phyloP scores from a whole-genome alignment of 2,329 filamentous ascomycete genomes.

The Neocucurbitaria cava region DNA sequence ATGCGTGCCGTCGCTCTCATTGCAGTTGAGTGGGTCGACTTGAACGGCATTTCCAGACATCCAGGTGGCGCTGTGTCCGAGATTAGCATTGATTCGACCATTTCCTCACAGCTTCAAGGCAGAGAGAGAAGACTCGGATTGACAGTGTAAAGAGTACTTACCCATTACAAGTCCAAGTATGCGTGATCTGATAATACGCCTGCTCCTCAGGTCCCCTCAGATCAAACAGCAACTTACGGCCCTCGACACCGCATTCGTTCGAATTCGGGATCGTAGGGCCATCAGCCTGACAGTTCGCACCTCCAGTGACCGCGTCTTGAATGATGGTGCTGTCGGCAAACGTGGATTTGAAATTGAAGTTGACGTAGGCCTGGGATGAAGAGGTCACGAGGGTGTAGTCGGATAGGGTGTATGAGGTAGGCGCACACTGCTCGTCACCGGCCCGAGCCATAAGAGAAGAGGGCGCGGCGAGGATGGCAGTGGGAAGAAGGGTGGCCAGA shows the following conservation, averaged over 20 bases:
- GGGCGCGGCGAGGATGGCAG: constrained; percentile 24
- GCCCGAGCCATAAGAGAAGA: constrained; percentile 12
- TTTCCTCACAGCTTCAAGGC: not conserved
- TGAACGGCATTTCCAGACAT: constrained; percentile 24
- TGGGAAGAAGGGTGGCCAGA: constrained; percentile 25
- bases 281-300: constrained; percentile 26
- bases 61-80: constrained; percentile 21
- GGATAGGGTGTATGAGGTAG: constrained; percentile 34
- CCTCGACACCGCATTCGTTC: constrained; percentile 27
- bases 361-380: constrained; percentile 17
- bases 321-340: constrained; percentile 23
- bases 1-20: constrained; percentile 2
- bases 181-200: constrained; percentile 34
- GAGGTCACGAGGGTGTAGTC: constrained; percentile 27
- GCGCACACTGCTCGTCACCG: constrained; percentile 23
- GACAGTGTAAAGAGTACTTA: constrained; percentile 15
- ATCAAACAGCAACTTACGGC: constrained; percentile 29
- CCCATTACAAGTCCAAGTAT: constrained; percentile 39
- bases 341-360: constrained; percentile 32
- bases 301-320: constrained; percentile 23
- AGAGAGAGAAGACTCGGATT: not conserved
- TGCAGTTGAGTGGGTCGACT: constrained; percentile 19
- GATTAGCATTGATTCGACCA: not conserved
- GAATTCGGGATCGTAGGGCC: constrained; percentile 22
- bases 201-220: constrained; percentile 22